Conservation (phyloP, 495 filamentous ascomycete species). For the Hamigera avellanea region DNA sequence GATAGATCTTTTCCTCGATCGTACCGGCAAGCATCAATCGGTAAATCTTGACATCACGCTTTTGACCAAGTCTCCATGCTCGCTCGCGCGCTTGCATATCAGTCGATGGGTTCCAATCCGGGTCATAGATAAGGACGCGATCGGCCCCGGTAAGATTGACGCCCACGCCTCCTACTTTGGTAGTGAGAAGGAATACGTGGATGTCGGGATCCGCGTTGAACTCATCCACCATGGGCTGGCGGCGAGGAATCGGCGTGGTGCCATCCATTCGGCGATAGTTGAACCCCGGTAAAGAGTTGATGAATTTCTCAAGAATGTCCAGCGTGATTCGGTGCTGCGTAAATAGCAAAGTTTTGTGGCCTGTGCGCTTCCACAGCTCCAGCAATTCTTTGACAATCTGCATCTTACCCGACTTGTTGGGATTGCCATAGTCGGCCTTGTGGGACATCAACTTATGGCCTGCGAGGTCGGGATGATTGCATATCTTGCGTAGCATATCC, state of each 20-base stretch:
- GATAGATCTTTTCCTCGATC: slow-evolving; percentile 98
- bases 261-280: slow-evolving; percentile 90
- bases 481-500: slow-evolving; percentile 88
- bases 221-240: slow-evolving; percentile 75
- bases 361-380: slow-evolving; percentile 71
- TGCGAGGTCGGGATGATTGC: slow-evolving; percentile 86
- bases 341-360: slow-evolving; percentile 87
- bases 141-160: slow-evolving; percentile 91
- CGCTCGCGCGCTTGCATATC: slow-evolving; percentile 92
- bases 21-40: slow-evolving; percentile 94
- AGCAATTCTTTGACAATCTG: slow-evolving; percentile 76
- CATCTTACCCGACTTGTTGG: slow-evolving; percentile 83
- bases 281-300: slow-evolving; percentile 53
- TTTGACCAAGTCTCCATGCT: slow-evolving; percentile 92
- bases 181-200: slow-evolving; percentile 86
- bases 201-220: slow-evolving; percentile 75
- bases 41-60: slow-evolving; percentile 85
- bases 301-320: slow-evolving; percentile 76
- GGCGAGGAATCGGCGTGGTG: slow-evolving; percentile 66
- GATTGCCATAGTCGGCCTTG: slow-evolving; percentile 59
- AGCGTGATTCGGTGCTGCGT: slow-evolving; percentile 87
- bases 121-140: slow-evolving; percentile 93
- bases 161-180: slow-evolving; percentile 87
- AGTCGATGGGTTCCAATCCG: slow-evolving; percentile 95
- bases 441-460: slow-evolving; percentile 48